Evolutionary conservation across 2,329 filamentous ascomycete species (phyloP).

Genomic region (Pseudogymnoascus sp.): DNA sequence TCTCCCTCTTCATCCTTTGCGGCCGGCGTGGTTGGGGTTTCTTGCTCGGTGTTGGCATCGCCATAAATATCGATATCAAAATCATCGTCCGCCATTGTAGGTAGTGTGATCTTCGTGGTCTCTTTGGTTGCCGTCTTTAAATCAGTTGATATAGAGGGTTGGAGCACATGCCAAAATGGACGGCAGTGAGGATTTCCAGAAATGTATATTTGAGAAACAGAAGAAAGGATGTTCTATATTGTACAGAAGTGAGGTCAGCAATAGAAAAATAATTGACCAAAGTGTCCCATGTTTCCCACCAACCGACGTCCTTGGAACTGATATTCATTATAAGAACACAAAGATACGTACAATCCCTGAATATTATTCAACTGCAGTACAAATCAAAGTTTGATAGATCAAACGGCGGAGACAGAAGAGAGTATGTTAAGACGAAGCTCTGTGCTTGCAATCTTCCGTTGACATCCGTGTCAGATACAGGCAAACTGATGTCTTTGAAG

Average conservation of each 20-base stretch:
- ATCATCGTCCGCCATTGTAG: conserved; percentile 58
- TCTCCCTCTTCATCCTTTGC: conserved; percentile 30
- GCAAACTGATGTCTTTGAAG: conserved; percentile 9
- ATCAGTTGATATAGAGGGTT: neutral
- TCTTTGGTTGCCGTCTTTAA: neutral
- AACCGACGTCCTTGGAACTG: conserved; percentile 29
- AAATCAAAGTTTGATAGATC: conserved; percentile 28
- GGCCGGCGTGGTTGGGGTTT: conserved; percentile 26
- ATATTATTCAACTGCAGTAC: conserved; percentile 22
- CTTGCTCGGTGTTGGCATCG: conserved; percentile 43
- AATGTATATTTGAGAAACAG: conserved; percentile 10
- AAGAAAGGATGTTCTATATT: conserved; percentile 10
- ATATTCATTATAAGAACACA: conserved; percentile 21
- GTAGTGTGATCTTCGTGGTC: neutral
- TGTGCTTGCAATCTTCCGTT: conserved; percentile 45
- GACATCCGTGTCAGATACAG: conserved; percentile 8
- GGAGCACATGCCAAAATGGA: conserved; percentile 6
- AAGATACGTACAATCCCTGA: conserved; percentile 31
- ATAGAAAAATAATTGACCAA: conserved; percentile 4
- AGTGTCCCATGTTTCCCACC: conserved; percentile 11
- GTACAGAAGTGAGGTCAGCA: conserved; percentile 11
- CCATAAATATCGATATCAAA: conserved; percentile 68
- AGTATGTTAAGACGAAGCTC: conserved; percentile 51
- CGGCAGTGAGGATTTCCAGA: conserved; percentile 1
- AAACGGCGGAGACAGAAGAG: conserved; percentile 31